Evolutionary conservation across 495 filamentous ascomycete genomes (phyloP).

Genomic region (Poronia punctata): DNA sequence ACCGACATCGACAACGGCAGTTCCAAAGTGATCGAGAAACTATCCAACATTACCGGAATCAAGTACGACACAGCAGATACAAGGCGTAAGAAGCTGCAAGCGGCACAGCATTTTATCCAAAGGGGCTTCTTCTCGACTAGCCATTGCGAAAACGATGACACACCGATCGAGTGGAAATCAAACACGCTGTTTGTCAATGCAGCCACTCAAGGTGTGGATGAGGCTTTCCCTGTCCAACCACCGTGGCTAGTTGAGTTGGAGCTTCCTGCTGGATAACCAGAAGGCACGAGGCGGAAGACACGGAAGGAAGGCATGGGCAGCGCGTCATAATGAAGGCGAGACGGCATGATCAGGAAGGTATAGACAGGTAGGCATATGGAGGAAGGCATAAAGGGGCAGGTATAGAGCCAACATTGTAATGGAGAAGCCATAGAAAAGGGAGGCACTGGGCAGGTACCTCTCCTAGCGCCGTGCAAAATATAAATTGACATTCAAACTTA

Average conservation of each 20-base stretch:
- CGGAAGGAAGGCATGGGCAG: no score
- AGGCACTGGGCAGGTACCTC: no score
- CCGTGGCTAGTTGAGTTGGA: constrained; percentile 63
- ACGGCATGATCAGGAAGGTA: no score
- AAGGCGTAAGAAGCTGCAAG: constrained; percentile 5
- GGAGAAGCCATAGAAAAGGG: no score
- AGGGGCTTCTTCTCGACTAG: constrained; percentile 15
- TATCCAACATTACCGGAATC: constrained; percentile 27
- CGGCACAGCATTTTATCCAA: not conserved
- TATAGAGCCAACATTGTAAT: no score
- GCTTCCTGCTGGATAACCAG: no score
- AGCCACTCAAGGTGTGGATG: constrained; percentile 42
- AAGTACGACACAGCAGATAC: constrained; percentile 12
- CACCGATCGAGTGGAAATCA: constrained; percentile 37
- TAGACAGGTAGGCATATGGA: no score
- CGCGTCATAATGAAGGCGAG: no score
- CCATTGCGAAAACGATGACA: constrained; percentile 29
- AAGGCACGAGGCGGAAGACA: no score
- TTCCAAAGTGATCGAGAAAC: constrained; percentile 35
- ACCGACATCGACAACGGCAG: constrained; percentile 31
- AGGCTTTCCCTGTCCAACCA: constrained; percentile 41
- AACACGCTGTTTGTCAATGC: constrained; percentile 73
- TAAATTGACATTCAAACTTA: no score
- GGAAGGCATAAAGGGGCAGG: no score
- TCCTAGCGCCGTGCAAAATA: no score